A percentile compares a stretch with the other conserved stretches of the same genome.
phyloP scores from a whole-genome alignment of 306 rosid genomes.

The Elaeagnus macrophylla region DNA sequence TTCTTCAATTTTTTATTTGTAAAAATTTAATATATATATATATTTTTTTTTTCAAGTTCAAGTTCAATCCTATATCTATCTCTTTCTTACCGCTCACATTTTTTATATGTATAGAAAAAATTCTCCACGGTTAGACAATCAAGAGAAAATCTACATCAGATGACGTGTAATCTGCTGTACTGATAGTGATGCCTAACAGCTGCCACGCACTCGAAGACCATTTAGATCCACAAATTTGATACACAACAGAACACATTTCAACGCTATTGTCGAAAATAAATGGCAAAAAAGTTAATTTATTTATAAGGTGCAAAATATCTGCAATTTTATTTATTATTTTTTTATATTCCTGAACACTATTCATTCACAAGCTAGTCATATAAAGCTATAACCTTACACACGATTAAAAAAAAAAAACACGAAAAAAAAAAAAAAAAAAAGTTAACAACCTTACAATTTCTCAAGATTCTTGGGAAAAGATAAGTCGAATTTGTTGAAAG shows the following conservation, averaged over 20 bases:
- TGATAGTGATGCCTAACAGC: not conserved
- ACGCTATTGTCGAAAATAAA: not conserved
- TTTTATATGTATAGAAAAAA: too few species aligned
- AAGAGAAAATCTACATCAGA: not conserved
- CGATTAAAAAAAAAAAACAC: too few species aligned
- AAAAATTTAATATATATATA: too few species aligned
- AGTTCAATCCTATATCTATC: too few species aligned
- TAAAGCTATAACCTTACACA: too few species aligned
- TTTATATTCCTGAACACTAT: not conserved
- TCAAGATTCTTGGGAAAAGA: slow-evolving; percentile 4
- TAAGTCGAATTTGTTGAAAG: not conserved
- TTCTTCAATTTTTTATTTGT: too few species aligned
- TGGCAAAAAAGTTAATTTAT: not conserved
- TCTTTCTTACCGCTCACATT: too few species aligned
- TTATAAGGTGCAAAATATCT: not conserved
- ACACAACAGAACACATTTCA: not conserved
- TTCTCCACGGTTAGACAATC: too few species aligned
- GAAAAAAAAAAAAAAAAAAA: too few species aligned
- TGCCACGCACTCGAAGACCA: not conserved
- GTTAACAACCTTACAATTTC: not conserved
- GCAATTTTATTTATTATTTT: too few species aligned
- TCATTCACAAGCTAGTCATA: not conserved
- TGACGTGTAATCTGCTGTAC: not conserved
- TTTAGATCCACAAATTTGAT: not conserved
- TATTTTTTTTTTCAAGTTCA: too few species aligned